Evolutionary conservation across 2,329 filamentous ascomycete genomes (phyloP).

Genomic region (Ceratocystis huliohia): DNA sequence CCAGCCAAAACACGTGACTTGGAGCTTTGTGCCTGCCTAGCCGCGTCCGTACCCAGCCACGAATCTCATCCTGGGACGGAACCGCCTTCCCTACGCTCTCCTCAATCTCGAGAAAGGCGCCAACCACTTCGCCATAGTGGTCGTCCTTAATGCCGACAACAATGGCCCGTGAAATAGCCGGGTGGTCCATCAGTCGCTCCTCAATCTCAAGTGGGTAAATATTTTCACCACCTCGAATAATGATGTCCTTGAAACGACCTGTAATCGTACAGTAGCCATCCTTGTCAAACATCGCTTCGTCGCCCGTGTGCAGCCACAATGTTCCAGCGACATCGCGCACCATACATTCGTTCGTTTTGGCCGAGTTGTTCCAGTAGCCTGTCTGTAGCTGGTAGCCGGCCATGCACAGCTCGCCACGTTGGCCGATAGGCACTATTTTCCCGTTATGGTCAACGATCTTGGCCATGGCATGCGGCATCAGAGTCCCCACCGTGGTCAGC

Average conservation of each 20-base stretch:
- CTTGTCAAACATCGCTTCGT: conserved; percentile 55
- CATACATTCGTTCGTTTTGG: conserved; percentile 56
- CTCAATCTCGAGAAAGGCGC: conserved; percentile 44
- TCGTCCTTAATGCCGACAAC: conserved; percentile 57
- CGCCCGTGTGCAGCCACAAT: conserved; percentile 54
- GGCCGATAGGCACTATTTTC: conserved; percentile 52
- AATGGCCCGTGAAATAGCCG: conserved; percentile 48
- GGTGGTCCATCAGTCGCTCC: conserved; percentile 54
- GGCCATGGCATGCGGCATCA: conserved; percentile 62
- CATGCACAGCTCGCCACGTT: conserved; percentile 62
- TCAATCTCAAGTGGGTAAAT: conserved; percentile 65
- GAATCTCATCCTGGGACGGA: conserved; percentile 42
- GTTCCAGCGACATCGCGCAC: conserved; percentile 39
- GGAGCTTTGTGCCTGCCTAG: conserved; percentile 59
- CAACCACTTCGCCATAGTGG: conserved; percentile 64
- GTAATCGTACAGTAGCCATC: conserved; percentile 61
- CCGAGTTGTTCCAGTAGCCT: conserved; percentile 55
- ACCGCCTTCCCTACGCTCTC: conserved; percentile 25
- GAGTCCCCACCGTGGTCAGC: conserved; percentile 59
- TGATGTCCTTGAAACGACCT: conserved; percentile 66
- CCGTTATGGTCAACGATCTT: conserved; percentile 64
- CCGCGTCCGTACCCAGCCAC: conserved; percentile 47
- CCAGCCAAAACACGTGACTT: conserved; percentile 63
- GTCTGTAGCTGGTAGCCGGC: conserved; percentile 63
- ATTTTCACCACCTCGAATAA: conserved; percentile 64